Evolutionary conservation across 192 early-diverging fungal species (phyloP), one percentile per base, ranked within the genome.

Genomic region (Entomortierella beljakovae): DNA sequence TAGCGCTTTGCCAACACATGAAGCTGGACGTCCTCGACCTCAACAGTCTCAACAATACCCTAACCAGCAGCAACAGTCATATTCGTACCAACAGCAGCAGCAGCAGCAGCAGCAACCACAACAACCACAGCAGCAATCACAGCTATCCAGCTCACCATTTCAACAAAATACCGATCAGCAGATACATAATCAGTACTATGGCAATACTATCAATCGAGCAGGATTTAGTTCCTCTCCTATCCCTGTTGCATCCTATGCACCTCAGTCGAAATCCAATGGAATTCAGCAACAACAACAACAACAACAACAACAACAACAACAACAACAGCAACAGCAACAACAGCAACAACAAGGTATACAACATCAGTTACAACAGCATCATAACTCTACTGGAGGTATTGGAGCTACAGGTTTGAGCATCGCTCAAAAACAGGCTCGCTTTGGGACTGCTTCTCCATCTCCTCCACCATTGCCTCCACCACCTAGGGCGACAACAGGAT

Each of bases 401-500:
- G 18, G 29, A 3, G 11, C 37, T 0, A 68, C 65, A 29, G 72
- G 72, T 2, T 33, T 79, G 26, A 70, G 54, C 8, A 40, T 57
- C 8, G 55, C 52, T 54, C 75, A 79, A 23, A 66, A 79, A 28
- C 75, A 79, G 1, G 67, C 67, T 15, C 75, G 75, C 0, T 79
- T 79, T 25, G 75, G 61, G 34, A 63, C 57, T 18, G 67, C 75
- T 3, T 65, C 75, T 18, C 74, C 74, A 32, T 79, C 75, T 31
- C 75, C 75, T 15, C 73, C 73, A 29, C 73, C 73, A 32, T 35
- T 77, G 23, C 73, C 73, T 32, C 73, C 73, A 63, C 73, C 73
- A 64, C 73, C 73, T 13, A 62, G 73, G n/a, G 73, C 59, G 28
- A 51, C 58, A 61, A 77, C 58, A 4, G 22, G 65, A 0, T 77